A percentile compares a stretch with the other conserved stretches of the same genome.
phyloP scores from a whole-genome alignment of 768 basidiomycete species.

The Podaxis carcinomalis region DNA sequence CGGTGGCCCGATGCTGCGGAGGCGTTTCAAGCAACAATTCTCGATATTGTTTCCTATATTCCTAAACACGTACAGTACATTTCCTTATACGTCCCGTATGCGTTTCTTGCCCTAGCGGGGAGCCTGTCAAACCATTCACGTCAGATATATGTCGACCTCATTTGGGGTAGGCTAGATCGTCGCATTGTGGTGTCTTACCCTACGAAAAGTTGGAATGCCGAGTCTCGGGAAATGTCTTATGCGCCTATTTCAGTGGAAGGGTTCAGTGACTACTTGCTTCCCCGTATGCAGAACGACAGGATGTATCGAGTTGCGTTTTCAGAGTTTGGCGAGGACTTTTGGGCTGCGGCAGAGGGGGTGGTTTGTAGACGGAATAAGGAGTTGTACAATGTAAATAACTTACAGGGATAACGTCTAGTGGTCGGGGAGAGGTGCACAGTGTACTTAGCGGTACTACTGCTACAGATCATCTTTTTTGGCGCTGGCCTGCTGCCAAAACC shows the following conservation, averaged over 20 bases:
- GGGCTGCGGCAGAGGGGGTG: neutral
- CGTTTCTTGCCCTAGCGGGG: neutral
- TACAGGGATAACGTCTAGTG: too few species aligned
- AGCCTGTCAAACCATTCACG: neutral
- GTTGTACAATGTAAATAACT: neutral
- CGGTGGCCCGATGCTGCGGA: neutral
- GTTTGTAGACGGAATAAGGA: neutral
- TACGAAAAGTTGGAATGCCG: neutral
- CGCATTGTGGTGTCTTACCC: conserved; percentile 1
- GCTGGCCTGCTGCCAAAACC: too few species aligned
- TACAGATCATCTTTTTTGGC: too few species aligned
- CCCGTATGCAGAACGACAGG: neutral
- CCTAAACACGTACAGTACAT: neutral
- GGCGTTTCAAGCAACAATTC: neutral
- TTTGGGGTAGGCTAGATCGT: neutral
- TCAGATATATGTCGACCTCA: neutral
- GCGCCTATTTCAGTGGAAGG: neutral
- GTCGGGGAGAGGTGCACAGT: too few species aligned
- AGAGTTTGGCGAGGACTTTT: neutral
- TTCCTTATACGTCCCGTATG: neutral
- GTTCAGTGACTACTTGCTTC: neutral
- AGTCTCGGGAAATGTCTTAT: neutral
- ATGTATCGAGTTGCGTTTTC: neutral
- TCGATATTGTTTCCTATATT: neutral
- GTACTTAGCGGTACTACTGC: too few species aligned